phyloP scores from a whole-genome alignment of 805 yeast species.

The Starmerella cellae region DNA sequence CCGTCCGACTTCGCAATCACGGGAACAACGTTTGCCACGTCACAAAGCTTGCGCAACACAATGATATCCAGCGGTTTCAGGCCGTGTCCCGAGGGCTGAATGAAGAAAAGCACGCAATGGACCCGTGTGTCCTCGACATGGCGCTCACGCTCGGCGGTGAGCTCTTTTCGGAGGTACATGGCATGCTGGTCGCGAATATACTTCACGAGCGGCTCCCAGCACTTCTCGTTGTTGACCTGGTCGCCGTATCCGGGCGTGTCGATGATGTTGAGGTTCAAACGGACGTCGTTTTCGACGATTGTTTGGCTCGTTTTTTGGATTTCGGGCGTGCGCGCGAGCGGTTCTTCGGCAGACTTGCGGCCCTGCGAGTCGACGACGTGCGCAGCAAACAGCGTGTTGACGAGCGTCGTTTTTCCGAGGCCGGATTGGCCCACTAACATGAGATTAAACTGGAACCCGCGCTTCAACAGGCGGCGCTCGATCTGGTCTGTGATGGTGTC shows the following conservation, averaged over 20 bases:
- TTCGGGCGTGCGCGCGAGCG: slow-evolving; percentile 76
- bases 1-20: slow-evolving; percentile 90
- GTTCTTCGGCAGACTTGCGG: slow-evolving; percentile 51
- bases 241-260: slow-evolving; percentile 99
- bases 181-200: slow-evolving; percentile 93
- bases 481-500: slow-evolving; percentile 93
- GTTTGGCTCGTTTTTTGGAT: slow-evolving; percentile 37
- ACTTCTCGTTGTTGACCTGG: slow-evolving; percentile 84
- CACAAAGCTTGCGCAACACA: slow-evolving; percentile 70
- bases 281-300: slow-evolving; percentile 74
- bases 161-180: slow-evolving; percentile 77
- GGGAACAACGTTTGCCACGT: slow-evolving; percentile 87
- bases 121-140: slow-evolving; percentile 76
- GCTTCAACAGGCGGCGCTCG: slow-evolving; percentile 76
- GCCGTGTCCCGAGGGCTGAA: slow-evolving; percentile 81
- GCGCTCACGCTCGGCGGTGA: slow-evolving; percentile 85
- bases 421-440: slow-evolving; percentile 91
- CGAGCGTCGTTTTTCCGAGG: slow-evolving; percentile 81
- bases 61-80: slow-evolving; percentile 69
- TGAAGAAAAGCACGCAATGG: slow-evolving; percentile 82
- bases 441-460: slow-evolving; percentile 87
- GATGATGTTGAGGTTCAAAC: slow-evolving; percentile 70
- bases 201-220: slow-evolving; percentile 93
- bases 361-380: slow-evolving; percentile 65
- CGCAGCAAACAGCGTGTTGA: slow-evolving; percentile 81